Base-by-base conservation (phyloP, 768 basidiomycete species). In the Xerocomellus chrysenteron region DNA sequence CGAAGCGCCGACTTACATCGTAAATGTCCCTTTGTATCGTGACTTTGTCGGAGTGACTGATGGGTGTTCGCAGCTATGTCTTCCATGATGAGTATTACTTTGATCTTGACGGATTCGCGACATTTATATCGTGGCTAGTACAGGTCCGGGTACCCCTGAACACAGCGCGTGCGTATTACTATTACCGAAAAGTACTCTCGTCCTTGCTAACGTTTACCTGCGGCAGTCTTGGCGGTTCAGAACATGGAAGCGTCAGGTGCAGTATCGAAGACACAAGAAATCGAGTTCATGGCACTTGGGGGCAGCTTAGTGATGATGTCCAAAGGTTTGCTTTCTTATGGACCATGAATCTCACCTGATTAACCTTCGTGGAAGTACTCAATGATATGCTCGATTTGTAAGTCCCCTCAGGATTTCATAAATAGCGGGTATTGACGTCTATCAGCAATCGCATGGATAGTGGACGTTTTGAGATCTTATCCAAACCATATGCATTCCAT, bases 281-380 rank as follows among this genome's bases (percentile, higher is more conserved):
- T 95, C 54, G 94, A 97, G 75, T 94, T 94, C 66, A 86, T 85
- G 64, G 94, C 91, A 7, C 78, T 94, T 17, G 84, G 85, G 63
- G 89, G 89, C 2, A 89, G 87, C 64, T 73, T 94, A 48, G 86
- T 83, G 54, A 91, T 92, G 87, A 94, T 94, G 94, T 85, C 86
- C 37, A 90, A 92, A 78, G 88, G 88, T 81, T 39, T 39, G 75
- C 21, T 35, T 43, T 41, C 19, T 60, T 14, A 39, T 52, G 40
- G 43, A 43, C 9, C 26, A 56, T 19, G 50, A 54, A 44, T 17
- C 26, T 24, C 5, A 12, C 19, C 32, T 44, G 13, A 44, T 48
- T 56, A 19, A 66, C 43, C 44, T 58, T 52, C 28, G n/a, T 55
- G 17, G 36, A 58, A 86, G 87, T 90, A 9, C 75, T 90, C 36